Evolutionary conservation across 2,329 filamentous ascomycete species (phyloP), one percentile per base, ranked within the genome.

Genomic region (Dactylella cylindrospora): DNA sequence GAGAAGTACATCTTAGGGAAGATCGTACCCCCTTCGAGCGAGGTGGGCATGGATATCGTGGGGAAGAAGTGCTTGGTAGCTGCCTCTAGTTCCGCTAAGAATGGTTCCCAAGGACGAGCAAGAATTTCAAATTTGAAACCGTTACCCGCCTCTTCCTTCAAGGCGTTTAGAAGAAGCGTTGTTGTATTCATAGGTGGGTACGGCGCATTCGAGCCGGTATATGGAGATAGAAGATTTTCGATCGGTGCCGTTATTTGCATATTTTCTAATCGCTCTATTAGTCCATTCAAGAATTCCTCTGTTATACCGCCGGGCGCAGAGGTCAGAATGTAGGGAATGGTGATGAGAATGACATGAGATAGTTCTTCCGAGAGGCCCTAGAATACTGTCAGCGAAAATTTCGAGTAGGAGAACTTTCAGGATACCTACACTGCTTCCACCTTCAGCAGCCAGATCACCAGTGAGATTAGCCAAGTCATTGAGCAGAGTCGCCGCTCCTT

Each of bases 1-100:
- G 93, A 97, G 71, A 95, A 86, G 75, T 90, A 95, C 19, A 95
- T 80, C 73, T 98, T 93, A 0, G 93, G 93, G 71, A 95, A 95
- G 51, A 83, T 79, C 50, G 96, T 83, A 1, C 84, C 83, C 40
- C 84, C 80, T 46, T 67, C 67, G 17, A 69, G 40, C 13, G 59
- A 29, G 5, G 66, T 65, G 0, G 93, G 91, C 45, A 97, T 80
- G 1, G 76, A 77, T 66, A 97, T 84, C 2, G 79, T 68, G 0
- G 93, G 93, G 67, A 97, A 84, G 2, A 80, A 72, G 71, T 97
- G 88, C 73, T 90, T 94, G 45, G 75, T 72, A 5, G 82, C 77
- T 10, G 78, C 78, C 67, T 84, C 82, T 12, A 79, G 74, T 52
- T 84, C 82, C 54, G 82, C 79, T 3, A 80, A 71, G 2, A 82